Conservation (phyloP, 352 stramenopile species). For the Phytopythium aichiense region DNA sequence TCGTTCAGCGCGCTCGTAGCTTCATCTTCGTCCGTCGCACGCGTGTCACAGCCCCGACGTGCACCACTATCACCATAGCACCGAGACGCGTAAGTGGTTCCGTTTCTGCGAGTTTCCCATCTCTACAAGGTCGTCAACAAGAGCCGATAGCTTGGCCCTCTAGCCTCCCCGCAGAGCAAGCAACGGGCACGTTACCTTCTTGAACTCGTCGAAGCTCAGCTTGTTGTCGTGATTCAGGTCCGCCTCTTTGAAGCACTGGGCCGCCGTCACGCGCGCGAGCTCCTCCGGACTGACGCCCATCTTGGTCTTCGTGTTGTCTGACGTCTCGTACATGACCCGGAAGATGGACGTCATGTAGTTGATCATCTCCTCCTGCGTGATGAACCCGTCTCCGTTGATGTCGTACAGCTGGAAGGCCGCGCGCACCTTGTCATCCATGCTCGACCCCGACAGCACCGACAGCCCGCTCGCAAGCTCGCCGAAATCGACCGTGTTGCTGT, state of each 20-base stretch:
- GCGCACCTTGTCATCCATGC: slow-evolving; percentile 84
- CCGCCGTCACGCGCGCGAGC: slow-evolving; percentile 72
- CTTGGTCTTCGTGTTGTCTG: slow-evolving; percentile 65
- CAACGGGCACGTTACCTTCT: slow-evolving; percentile 55
- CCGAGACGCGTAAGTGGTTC: slow-evolving; percentile 13
- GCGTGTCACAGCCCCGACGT: slow-evolving; percentile 26
- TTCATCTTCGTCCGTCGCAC: slow-evolving; percentile 17
- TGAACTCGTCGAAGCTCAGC: slow-evolving; percentile 88
- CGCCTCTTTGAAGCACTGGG: slow-evolving; percentile 82
- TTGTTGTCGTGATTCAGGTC: slow-evolving; percentile 83
- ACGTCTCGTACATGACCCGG: slow-evolving; percentile 88
- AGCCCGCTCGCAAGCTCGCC: slow-evolving; percentile 81
- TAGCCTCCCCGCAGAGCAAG: neutral
- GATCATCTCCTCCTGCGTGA: slow-evolving; percentile 84
- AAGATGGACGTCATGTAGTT: slow-evolving; percentile 89
- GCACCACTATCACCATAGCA: slow-evolving; percentile 26
- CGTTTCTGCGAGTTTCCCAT: neutral
- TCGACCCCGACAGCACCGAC: slow-evolving; percentile 79
- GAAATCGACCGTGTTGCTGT: slow-evolving; percentile 85
- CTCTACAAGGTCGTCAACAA: slow-evolving; percentile 3
- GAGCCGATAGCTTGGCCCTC: neutral
- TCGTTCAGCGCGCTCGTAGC: neutral
- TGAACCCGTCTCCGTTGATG: slow-evolving; percentile 81
- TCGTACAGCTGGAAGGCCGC: slow-evolving; percentile 86
- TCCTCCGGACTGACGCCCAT: slow-evolving; percentile 75